Evolutionary conservation across 2,329 filamentous ascomycete genomes (phyloP).

Genomic region (Trichoderma lentiforme): DNA sequence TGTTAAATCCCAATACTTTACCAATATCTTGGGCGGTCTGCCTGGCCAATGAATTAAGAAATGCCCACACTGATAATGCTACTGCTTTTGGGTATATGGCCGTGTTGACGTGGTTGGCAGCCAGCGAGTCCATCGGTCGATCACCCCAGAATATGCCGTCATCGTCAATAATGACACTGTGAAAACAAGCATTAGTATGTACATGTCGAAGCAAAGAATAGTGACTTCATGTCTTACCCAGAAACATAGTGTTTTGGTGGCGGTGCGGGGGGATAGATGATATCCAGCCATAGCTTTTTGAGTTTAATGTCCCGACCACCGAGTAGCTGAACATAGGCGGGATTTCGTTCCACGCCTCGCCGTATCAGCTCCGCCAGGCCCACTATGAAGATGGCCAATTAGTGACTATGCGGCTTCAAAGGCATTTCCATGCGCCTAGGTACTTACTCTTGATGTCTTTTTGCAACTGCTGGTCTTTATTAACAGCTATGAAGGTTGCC

Average conservation of each 20-base stretch:
- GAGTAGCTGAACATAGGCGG: constrained; percentile 38
- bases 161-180: constrained; percentile 49
- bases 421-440: neutral
- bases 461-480: constrained; percentile 48
- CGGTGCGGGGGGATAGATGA: constrained; percentile 56
- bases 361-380: constrained; percentile 35
- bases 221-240: constrained; percentile 45
- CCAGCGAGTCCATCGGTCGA: constrained; percentile 46
- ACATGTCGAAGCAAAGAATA: no score
- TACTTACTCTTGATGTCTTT: constrained; percentile 46
- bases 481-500: constrained; percentile 57
- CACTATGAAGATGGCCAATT: constrained; percentile 24
- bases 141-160: constrained; percentile 48
- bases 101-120: constrained; percentile 45
- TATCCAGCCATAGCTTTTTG: constrained; percentile 56
- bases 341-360: constrained; percentile 40
- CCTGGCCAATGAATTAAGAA: constrained; percentile 46
- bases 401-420: constrained; percentile 4
- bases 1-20: constrained; percentile 44
- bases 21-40: constrained; percentile 44
- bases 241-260: constrained; percentile 58
- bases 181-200: constrained; percentile 23
- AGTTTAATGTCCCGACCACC: constrained; percentile 49
- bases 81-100: constrained; percentile 53
- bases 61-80: constrained; percentile 49